These are phyloP conservation scores for Piper betle DNA, from an alignment of 164 flowering plant genomes.

Conservation along the genomic window DNA sequence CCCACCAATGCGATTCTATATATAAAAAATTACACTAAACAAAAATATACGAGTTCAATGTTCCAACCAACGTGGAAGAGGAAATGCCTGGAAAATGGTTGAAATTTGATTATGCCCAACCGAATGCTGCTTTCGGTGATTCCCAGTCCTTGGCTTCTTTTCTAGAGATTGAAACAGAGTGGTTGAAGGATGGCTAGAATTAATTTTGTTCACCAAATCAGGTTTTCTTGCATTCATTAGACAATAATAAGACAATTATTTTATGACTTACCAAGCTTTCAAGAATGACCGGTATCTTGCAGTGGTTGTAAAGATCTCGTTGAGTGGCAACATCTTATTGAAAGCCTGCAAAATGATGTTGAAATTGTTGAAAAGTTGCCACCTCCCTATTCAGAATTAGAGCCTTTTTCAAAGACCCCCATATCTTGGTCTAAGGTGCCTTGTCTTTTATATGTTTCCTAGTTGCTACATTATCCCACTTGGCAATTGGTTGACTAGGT, in stretches of 20 bases:
- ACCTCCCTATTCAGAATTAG: too few relatives aligned
- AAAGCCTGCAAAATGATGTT: slow-evolving; percentile 65
- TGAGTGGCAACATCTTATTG: slow-evolving; percentile 90
- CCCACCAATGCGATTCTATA: too few relatives aligned
- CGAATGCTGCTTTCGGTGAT: not conserved
- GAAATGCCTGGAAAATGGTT: not conserved
- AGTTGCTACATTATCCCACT: too few relatives aligned
- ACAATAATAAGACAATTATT: too few relatives aligned
- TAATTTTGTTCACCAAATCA: not conserved
- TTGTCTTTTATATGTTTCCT: too few relatives aligned
- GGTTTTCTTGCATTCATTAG: not conserved
- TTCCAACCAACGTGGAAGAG: too few relatives aligned
- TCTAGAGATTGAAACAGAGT: not conserved
- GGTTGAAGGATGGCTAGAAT: not conserved
- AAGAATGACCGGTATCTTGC: slow-evolving; percentile 20
- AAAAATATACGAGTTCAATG: too few relatives aligned
- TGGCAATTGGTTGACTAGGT: too few relatives aligned
- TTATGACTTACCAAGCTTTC: not conserved
- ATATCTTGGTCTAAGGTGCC: too few relatives aligned
- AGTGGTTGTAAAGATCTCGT: slow-evolving; percentile 98
- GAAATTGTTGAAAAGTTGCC: slow-evolving; percentile 79
- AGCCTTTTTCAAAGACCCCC: too few relatives aligned
- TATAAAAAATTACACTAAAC: too few relatives aligned
- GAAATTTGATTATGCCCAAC: not conserved
- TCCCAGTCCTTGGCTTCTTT: not conserved